Percentiles rank a stretch among this genome's conserved stretches.
phyloP scores from a whole-genome alignment of 495 filamentous ascomycete genomes.

The Penicillium desertorum region DNA sequence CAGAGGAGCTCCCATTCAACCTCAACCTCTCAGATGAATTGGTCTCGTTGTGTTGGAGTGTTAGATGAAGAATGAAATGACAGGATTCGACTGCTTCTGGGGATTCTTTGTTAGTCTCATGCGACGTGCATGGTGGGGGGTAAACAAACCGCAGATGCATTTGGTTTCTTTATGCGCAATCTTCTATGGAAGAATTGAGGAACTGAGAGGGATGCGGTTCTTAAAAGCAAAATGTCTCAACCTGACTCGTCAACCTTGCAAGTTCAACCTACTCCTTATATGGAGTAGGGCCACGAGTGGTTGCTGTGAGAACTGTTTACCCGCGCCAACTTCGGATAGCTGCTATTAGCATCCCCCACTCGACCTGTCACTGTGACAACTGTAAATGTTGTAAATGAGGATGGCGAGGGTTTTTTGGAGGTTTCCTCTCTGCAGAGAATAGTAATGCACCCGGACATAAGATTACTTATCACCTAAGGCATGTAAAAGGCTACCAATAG shows the following conservation, averaged over 20 bases:
- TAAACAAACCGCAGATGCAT: neutral
- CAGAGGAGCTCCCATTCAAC: neutral
- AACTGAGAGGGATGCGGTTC: neutral
- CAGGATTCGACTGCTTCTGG: neutral
- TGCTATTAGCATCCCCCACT: neutral
- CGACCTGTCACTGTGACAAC: slow-evolving; percentile 1
- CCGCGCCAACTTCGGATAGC: slow-evolving; percentile 7
- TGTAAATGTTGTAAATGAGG: neutral
- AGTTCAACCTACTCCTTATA: neutral
- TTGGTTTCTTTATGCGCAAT: neutral
- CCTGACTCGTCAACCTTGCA: neutral
- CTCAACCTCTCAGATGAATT: too few species aligned
- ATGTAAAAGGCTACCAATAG: too few species aligned
- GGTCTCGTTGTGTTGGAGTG: neutral
- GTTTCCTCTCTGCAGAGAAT: too few species aligned
- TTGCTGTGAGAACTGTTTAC: neutral
- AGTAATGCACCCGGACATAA: too few species aligned
- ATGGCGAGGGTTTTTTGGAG: too few species aligned
- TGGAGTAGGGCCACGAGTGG: neutral
- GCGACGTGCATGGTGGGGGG: neutral
- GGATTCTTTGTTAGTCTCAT: neutral
- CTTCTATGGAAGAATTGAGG: neutral
- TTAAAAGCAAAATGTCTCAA: neutral
- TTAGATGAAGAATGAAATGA: neutral
- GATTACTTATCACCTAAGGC: too few species aligned